Base-by-base conservation (phyloP, 2,329 filamentous ascomycete species). In the Sporothrix globosa region DNA sequence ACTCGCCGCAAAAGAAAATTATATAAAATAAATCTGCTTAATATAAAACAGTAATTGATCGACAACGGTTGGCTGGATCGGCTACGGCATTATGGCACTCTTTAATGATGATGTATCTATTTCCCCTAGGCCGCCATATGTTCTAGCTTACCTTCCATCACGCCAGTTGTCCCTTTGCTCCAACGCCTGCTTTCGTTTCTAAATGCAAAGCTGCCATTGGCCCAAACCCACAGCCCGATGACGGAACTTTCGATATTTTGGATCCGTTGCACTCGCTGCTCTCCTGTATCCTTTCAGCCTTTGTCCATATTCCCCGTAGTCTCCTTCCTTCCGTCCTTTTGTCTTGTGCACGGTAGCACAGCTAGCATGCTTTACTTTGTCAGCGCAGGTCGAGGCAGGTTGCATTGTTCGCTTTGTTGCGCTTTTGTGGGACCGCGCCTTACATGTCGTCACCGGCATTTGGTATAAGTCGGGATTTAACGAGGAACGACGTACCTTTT, bases 361-460 rank as follows among this genome's bases (percentile, higher is more conserved):
- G n/a, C 39, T 19, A 39, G 44, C 41, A 27, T 27, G 58, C 39
- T 27, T 63, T 63, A 27, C 58, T 63, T 2, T 63, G 58, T 63
- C 58, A 63, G 58, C 58, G 58, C 7, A 46, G 39, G 13, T 27
- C 21, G 39, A 39, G 39, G 39, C 21, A 27, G 39, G 58, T 46
- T 44, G 58, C 58, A 17, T 46, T 27, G 39, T 9, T 41, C 7
- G 27, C 13, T 21, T 10, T 27, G 21, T 54, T 30, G 11, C 24
- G n/a, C 10, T 44, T 60, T 61, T 61, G 9, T 21, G 58, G 58
- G 58, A 21, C 58, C 19, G 17, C 54, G 54, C n/a, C 30, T 27
- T 46, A 46, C 24, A 61, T 63, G 58, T 63, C 58, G 58, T 63
- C 58, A 63, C 58, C 58, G 58, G 39, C 24, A 34, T 46, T n/a